These are phyloP conservation scores for Xerocomellus dryophilus DNA, from an alignment of 768 basidiomycete genomes.

Conservation along the genomic window DNA sequence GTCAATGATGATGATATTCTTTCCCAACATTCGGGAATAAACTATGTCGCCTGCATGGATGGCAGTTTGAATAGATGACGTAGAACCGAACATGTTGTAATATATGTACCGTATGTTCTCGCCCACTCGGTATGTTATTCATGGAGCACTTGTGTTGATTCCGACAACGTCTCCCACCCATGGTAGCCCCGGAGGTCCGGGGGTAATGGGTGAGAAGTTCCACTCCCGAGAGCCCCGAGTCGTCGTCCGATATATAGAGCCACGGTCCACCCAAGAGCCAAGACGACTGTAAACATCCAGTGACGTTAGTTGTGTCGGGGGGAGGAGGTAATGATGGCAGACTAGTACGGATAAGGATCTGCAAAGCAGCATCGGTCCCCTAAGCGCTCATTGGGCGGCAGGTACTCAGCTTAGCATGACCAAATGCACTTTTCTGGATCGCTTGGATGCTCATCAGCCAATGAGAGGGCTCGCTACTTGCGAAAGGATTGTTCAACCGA, in stretches of 20 bases:
- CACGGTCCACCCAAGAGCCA: neutral
- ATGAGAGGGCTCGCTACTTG: no score
- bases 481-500: no score
- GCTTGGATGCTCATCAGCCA: no score
- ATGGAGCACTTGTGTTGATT: neutral
- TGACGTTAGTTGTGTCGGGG: no score
- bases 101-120: conserved; percentile 6
- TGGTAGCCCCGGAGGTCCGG: neutral
- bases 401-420: no score
- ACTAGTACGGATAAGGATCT: no score
- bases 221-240: neutral
- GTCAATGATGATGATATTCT: conserved; percentile 8
- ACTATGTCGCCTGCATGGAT: conserved; percentile 4
- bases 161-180: neutral
- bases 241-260: neutral
- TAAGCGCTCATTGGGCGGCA: no score
- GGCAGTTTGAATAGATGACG: neutral
- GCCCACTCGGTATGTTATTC: neutral
- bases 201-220: neutral
- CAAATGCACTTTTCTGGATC: no score
- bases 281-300: neutral
- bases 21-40: neutral
- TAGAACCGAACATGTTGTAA: neutral
- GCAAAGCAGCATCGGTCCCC: no score
- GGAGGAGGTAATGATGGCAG: no score